Evolutionary conservation across 257 asterid species (phyloP), one percentile per base, ranked within the genome.

Genomic region (Solanum dulcamara): DNA sequence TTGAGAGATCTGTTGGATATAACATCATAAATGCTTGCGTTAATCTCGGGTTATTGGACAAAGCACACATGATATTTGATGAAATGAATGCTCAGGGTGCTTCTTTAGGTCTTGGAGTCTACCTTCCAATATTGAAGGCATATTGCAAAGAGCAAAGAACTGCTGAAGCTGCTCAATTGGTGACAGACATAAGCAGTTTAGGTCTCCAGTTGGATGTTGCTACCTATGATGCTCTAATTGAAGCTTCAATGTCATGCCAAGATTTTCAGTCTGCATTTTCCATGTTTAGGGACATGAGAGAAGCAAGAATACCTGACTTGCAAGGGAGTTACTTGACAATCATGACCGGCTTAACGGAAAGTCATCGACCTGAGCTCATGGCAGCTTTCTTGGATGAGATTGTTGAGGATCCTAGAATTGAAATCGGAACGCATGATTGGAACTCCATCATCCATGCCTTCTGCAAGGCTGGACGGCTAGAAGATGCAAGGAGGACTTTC

Each of bases 191-290:
- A 26, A 88, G 89, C 84, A 86, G 90, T 80, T 90, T 91, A 28
- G 98, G 98, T 13, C 87, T 95, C 67, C 90, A 75, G 22, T 86
- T 94, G 85, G 98, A 97, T 81, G 93, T 85, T 68, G 86, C 83
- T 30, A 93, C 85, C 84, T 97, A 92, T 38, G 98, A 97, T 86
- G 83, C 95, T 68, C 86, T 97, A 33, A 93, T 97, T 74, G 98
- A 97, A 88, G 87, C 97, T 30, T 94, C 99, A 3, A 95, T 97
- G 98, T 90, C 94, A 6, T 88, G 96, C 89, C 98, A 95, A 90
- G 99, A 97, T 92, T 97, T 95, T 72, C 98, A 93, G 81, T 97
- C 99, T 0, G 99, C 98, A 12, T 97, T 97, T 83, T 92, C 98
- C 81, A 60, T 97, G 66, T 97, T 95, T 80, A 94, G 98, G 77